Base-by-base conservation (phyloP, 2,329 filamentous ascomycete genomes). In the Periglandula ipomoeae region DNA sequence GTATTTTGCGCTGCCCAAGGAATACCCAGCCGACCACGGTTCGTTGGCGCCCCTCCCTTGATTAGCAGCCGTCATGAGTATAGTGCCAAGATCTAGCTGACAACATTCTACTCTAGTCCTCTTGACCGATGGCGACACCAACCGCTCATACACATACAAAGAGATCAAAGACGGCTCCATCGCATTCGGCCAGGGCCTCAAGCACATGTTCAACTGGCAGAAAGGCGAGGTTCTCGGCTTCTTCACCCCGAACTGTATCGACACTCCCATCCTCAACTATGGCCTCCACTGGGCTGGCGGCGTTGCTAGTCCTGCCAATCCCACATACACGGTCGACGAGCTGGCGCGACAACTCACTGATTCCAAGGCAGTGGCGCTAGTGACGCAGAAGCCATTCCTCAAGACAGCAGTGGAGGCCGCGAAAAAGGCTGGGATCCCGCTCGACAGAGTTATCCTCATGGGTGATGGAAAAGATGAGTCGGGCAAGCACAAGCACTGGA, bases 191-290 rank as follows among this genome's bases (percentile, higher is more conserved):
- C 81, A 84, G 55, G 90, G 87, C 1, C 75, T 97, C 19, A 83
- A 82, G 59, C 78, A 84, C 23, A 66, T 74, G 20, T 91, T 84
- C 76, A 75, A 82, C 44, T 95, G 89, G 85, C 75, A 82, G 57
- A 89, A 85, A 61, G 86, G 87, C 59, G 87, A 96, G 62, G 87
- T 93, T 1, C 74, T 96, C 20, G 85, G 78, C 10, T 73, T 95
- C 47, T 95, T 85, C 71, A 84, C 87, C 3, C 87, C 89, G 24
- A 96, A 97, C 64, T 82, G 77, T 64, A 85, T 96, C 61, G 90
- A 96, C 64, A 88, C 84, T 0, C 84, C 88, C 0, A 72, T 84
- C 3, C 67, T 89, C 42, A 87, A 81, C 65, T 88, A 87, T 73
- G 90, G 89, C 24, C 76, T 81, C 9, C 80, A 85, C 55, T 96